Percentiles rank a stretch among this genome's conserved stretches.
phyloP scores from a whole-genome alignment of 768 basidiomycete species.

The Imleria badia region DNA sequence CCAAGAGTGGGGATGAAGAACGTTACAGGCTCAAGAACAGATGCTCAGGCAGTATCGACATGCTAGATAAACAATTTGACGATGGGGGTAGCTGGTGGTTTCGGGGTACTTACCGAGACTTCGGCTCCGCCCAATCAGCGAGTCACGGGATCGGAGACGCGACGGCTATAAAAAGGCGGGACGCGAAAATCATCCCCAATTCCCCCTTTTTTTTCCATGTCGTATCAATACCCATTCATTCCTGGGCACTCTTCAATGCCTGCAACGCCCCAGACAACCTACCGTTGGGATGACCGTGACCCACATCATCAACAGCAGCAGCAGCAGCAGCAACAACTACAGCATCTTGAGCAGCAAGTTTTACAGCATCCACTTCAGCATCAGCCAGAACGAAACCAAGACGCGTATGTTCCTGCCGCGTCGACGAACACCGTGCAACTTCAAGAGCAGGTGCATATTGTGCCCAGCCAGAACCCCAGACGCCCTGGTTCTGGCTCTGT shows the following conservation, averaged over 20 bases:
- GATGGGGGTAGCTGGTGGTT: no score
- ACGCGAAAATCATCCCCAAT: slow-evolving; percentile 14
- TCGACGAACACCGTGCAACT: slow-evolving; percentile 19
- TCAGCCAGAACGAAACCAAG: slow-evolving; percentile 31
- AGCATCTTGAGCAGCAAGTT: slow-evolving; percentile 38
- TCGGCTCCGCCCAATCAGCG: slow-evolving; percentile 23
- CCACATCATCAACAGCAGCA: slow-evolving; percentile 15
- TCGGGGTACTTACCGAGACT: slow-evolving; percentile 16
- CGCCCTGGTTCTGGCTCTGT: slow-evolving; percentile 20
- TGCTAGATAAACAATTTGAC: no score
- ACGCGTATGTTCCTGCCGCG: slow-evolving; percentile 19
- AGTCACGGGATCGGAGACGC: slow-evolving; percentile 22
- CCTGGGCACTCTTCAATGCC: slow-evolving; percentile 49
- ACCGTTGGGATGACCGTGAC: slow-evolving; percentile 44
- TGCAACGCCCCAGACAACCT: slow-evolving; percentile 44
- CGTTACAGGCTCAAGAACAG: no score
- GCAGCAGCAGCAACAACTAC: slow-evolving; percentile 31
- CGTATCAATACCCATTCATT: slow-evolving; percentile 48
- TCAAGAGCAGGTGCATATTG: slow-evolving; percentile 31
- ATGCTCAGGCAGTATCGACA: no score
- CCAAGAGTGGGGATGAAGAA: no score
- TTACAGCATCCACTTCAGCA: slow-evolving; percentile 39
- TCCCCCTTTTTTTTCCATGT: slow-evolving; percentile 42
- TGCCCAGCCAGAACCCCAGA: slow-evolving; percentile 29
- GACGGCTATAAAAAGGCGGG: slow-evolving; percentile 34